Conservation (phyloP, 257 asterid species). For the Gynochthodes officinalis region DNA sequence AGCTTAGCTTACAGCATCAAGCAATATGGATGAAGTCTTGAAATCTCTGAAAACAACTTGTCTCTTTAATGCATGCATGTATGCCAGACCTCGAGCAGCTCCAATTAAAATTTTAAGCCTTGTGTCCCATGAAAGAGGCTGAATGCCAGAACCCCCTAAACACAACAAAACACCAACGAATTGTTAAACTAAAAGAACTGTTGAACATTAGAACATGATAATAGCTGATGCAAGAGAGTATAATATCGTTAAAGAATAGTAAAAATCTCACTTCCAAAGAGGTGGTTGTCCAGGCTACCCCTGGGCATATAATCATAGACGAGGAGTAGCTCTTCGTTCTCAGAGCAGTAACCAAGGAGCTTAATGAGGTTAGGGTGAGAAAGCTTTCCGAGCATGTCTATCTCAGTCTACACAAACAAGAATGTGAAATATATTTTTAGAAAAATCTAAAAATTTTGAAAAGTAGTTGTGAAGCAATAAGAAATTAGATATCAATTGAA, state of each 20-base stretch:
- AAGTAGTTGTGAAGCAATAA: not conserved
- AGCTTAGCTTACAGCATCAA: constrained; percentile 55
- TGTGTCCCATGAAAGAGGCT: constrained; percentile 66
- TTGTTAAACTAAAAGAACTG: not conserved
- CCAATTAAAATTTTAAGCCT: constrained; percentile 56
- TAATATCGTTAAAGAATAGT: not conserved
- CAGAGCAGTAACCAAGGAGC: constrained; percentile 75
- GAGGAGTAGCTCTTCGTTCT: constrained; percentile 66
- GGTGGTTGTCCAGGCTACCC: constrained; percentile 92
- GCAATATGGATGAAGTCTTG: constrained; percentile 69
- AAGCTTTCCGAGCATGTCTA: constrained; percentile 68
- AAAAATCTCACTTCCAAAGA: constrained; percentile 70
- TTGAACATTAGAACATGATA: too few relatives aligned
- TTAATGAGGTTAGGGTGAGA: constrained; percentile 76
- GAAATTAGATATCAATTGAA: too few relatives aligned
- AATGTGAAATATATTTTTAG: constrained; percentile 7
- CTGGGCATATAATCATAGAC: constrained; percentile 79
- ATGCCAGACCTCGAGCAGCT: constrained; percentile 70
- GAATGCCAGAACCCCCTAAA: constrained; percentile 62
- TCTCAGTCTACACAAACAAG: constrained; percentile 50
- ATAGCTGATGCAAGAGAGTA: not conserved
- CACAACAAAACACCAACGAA: not conserved
- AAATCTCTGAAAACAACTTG: constrained; percentile 62
- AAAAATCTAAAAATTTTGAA: not conserved
- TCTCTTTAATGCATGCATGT: constrained; percentile 48